phyloP scores from a whole-genome alignment of 208 protist genomes.

The Leishmania turanica region DNA sequence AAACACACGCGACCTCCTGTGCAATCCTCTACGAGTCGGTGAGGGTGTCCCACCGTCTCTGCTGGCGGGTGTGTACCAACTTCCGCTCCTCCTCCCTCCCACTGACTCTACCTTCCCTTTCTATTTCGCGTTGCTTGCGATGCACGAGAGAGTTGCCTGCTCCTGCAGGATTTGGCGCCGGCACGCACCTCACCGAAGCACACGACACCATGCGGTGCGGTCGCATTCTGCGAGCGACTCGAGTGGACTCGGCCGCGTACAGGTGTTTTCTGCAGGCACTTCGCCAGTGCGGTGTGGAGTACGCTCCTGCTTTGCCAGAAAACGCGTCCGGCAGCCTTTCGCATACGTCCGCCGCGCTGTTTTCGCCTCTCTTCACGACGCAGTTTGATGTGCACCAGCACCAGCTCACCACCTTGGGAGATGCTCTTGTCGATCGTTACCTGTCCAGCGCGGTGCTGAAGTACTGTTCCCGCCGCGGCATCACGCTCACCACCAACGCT shows the following conservation, averaged over 20 bases:
- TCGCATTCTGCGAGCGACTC: background rate
- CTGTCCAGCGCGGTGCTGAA: constrained; percentile 46
- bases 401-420: constrained; percentile 79
- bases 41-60: background rate
- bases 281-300: constrained; percentile 23
- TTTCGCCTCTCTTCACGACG: constrained; percentile 50
- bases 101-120: constrained; percentile 9
- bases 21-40: background rate
- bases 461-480: constrained; percentile 46
- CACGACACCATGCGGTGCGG: background rate
- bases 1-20: background rate
- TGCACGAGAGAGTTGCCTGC: background rate
- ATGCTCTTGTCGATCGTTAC: constrained; percentile 73
- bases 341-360: constrained; percentile 19
- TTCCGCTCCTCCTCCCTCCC: background rate
- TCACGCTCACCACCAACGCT: constrained; percentile 61
- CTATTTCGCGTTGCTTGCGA: background rate
- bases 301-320: constrained; percentile 9
- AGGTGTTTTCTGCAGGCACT: constrained; percentile 23
- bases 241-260: constrained; percentile 19
- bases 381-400: constrained; percentile 72
- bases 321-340: constrained; percentile 15
- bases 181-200: too few relatives aligned
- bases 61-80: background rate
- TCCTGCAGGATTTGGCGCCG: background rate